Conservation (phyloP, 768 basidiomycete genomes). For the Lentinula raphanica region DNA sequence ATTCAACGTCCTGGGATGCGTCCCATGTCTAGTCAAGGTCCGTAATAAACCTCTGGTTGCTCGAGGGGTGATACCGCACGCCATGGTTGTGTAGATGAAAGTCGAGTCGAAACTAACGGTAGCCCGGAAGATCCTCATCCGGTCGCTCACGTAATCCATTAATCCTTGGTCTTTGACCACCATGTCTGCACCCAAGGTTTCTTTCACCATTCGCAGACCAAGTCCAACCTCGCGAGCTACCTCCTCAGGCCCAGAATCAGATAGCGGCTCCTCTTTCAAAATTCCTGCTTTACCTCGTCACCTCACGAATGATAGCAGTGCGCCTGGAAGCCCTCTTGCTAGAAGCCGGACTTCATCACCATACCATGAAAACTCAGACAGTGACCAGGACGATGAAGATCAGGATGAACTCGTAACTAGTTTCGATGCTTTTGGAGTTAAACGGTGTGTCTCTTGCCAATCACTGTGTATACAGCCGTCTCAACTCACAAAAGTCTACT, state of each 20-base stretch:
- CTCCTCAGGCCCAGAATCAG: slow-evolving; percentile 63
- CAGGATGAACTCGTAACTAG: slow-evolving; percentile 69
- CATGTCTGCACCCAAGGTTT: slow-evolving; percentile 44
- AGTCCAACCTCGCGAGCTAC: slow-evolving; percentile 58
- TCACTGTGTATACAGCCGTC: slow-evolving; percentile 34
- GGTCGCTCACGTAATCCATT: not conserved
- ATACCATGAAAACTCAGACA: slow-evolving; percentile 45
- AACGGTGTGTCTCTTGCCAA: slow-evolving; percentile 69
- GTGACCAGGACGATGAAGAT: slow-evolving; percentile 48
- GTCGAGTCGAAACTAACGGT: too few relatives aligned
- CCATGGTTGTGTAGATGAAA: slow-evolving; percentile 1
- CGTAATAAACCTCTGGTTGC: not conserved
- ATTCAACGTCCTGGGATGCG: too few relatives aligned
- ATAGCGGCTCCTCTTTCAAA: slow-evolving; percentile 47
- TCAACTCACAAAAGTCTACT: slow-evolving; percentile 68
- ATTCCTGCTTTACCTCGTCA: slow-evolving; percentile 58
- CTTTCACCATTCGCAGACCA: slow-evolving; percentile 83
- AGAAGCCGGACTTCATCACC: slow-evolving; percentile 47
- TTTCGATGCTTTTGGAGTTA: slow-evolving; percentile 67
- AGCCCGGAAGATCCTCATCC: too few relatives aligned
- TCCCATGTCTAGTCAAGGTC: not conserved
- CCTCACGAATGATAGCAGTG: slow-evolving; percentile 33
- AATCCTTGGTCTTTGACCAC: slow-evolving; percentile 9
- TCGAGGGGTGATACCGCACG: not conserved
- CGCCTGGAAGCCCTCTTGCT: slow-evolving; percentile 52